Base-by-base conservation (phyloP, 2,329 filamentous ascomycete genomes). In the Trichoderma polysporum region DNA sequence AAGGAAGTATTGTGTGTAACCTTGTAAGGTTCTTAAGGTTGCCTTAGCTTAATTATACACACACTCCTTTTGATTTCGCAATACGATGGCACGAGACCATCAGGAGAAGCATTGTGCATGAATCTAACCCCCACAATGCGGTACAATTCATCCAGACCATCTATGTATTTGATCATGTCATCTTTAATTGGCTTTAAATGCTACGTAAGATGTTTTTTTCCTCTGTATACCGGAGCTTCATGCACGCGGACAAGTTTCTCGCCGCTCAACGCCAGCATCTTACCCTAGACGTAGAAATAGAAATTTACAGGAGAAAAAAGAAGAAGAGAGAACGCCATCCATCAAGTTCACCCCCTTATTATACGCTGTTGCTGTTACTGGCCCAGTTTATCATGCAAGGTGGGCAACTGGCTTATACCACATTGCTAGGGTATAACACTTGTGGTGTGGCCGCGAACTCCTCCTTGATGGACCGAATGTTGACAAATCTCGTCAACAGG, bases 351-450 rank as follows among this genome's bases (percentile, higher is more conserved):
- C 22, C 22, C 22, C 58, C 41, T n/a, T 59, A 22, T 12, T 35
- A 50, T 29, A n/a, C 27, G 41, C 15, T 35, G 47, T 22, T n/a
- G n/a, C n/a, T n/a, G n/a, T n/a, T n/a, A n/a, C 17, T 27, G 9
- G 3, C 25, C 49, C 25, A 6, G n/a, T 39, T 9, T 27, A 54
- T 25, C 10, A 27, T 35, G 17, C 37, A 35, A 12, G 2, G 9
- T 33, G 6, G 27, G 22, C 17, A 35, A 15, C 39, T 12, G 25
- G 13, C 60, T 76, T 77, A 88, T 22, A 83, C 78, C 78, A 90
- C 88, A 77, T 93, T 93, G 79, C 90, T 92, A 22, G 89, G 88
- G 77, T 93, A 93, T 61, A 77, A 77, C 35, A 93, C 88, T 76
- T 84, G 82, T 37, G 84, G 84, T 37, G 86, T 89, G 3, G 86